phyloP scores from a whole-genome alignment of 176 grass and related monocot genomes.

The Poa pratensis region DNA sequence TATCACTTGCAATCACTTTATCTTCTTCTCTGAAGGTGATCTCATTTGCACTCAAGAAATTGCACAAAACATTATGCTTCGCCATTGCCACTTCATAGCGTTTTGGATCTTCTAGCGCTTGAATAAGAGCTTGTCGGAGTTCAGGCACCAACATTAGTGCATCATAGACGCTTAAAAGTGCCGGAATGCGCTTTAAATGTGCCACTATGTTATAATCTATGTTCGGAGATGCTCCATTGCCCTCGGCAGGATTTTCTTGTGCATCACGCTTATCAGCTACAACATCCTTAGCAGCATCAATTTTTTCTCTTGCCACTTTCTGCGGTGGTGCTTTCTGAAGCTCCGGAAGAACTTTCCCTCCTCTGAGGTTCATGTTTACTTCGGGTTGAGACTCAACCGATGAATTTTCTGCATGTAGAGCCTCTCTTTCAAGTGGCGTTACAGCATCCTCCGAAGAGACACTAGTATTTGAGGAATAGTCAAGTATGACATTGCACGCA shows the following conservation, averaged over 20 bases:
- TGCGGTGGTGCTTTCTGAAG: not conserved
- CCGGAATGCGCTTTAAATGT: not conserved
- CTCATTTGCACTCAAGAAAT: not conserved
- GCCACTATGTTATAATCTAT: not conserved
- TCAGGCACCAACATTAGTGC: not conserved
- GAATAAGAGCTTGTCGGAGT: not conserved
- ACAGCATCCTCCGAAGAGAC: too few relatives aligned
- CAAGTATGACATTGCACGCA: too few relatives aligned
- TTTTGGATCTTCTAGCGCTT: not conserved
- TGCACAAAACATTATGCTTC: not conserved
- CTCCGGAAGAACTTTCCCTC: not conserved
- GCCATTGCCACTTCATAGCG: not conserved
- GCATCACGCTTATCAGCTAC: not conserved
- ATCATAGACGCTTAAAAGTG: conserved; percentile 11
- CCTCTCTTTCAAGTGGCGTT: too few relatives aligned
- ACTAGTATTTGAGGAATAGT: too few relatives aligned
- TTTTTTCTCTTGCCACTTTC: not conserved
- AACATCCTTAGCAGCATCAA: not conserved
- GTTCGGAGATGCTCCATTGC: not conserved
- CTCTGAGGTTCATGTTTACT: not conserved
- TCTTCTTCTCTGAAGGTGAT: too few relatives aligned
- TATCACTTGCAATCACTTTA: too few relatives aligned
- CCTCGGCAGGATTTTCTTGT: not conserved
- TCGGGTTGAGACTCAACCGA: not conserved
- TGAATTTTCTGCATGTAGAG: not conserved